phyloP scores from a whole-genome alignment of 371 early-diverging fungal species.

The Syncephalastrum monosporum region DNA sequence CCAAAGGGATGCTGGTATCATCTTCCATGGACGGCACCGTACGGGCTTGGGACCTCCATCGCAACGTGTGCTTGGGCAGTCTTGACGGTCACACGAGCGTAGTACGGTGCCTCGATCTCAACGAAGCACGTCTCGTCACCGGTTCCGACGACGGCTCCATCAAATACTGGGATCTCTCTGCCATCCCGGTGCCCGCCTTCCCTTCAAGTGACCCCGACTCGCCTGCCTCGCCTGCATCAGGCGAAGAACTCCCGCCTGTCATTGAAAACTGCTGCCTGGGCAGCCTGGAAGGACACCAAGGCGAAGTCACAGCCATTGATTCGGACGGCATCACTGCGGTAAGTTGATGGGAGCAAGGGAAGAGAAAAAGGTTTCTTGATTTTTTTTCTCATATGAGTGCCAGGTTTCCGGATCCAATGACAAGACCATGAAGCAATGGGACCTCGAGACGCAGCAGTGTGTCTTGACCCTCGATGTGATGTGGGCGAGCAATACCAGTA shows the following conservation, averaged over 20 bases:
- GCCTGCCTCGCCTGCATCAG: constrained; percentile 27
- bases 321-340: constrained; percentile 45
- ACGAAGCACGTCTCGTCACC: constrained; percentile 64
- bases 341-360: constrained; percentile 9
- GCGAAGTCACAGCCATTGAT: constrained; percentile 53
- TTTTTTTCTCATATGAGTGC: not conserved
- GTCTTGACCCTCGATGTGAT: constrained; percentile 65
- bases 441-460: constrained; percentile 72
- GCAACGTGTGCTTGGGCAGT: constrained; percentile 55
- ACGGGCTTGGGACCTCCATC: constrained; percentile 73
- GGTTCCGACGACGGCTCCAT: constrained; percentile 82
- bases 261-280: constrained; percentile 38
- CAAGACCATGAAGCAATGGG: constrained; percentile 89
- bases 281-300: constrained; percentile 55
- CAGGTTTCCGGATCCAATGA: constrained; percentile 86
- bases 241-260: constrained; percentile 20
- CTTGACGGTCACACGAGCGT: constrained; percentile 61
- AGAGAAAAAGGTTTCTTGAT: no score
- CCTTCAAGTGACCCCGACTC: constrained; percentile 32
- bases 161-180: constrained; percentile 80
- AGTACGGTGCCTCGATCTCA: constrained; percentile 71
- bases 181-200: constrained; percentile 35
- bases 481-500: constrained; percentile 57
- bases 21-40: constrained; percentile 79
- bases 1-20: constrained; percentile 65